Evolutionary conservation across 352 stramenopile species (phyloP).

Genomic region (Globisporangium solare): DNA sequence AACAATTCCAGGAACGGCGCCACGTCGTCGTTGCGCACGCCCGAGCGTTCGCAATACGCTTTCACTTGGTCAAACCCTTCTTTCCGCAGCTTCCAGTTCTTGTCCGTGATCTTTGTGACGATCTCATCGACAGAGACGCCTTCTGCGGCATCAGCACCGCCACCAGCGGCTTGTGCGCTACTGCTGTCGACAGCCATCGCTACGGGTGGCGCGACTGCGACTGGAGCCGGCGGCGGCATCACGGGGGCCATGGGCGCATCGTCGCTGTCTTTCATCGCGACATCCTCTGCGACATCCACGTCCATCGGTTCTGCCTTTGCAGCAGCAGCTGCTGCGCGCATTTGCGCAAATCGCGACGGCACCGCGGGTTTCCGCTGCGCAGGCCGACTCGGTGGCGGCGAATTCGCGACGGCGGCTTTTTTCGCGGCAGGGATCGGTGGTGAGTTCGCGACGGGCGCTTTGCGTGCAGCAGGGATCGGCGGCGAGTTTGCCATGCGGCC

Average conservation of each 20-base stretch:
- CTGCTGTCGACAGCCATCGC: slow-evolving; percentile 3
- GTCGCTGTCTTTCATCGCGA: slow-evolving; percentile 17
- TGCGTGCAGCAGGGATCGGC: slow-evolving; percentile 14
- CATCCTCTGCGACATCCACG: slow-evolving; percentile 13
- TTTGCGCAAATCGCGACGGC: slow-evolving; percentile 6
- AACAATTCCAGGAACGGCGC: slow-evolving; percentile 56
- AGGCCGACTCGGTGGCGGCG: slow-evolving; percentile 13
- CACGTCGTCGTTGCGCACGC: slow-evolving; percentile 38
- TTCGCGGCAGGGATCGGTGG: slow-evolving; percentile 18
- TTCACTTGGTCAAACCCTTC: slow-evolving; percentile 78
- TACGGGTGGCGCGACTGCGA: slow-evolving; percentile 1
- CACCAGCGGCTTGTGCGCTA: background rate
- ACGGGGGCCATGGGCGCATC: background rate
- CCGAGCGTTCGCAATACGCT: slow-evolving; percentile 43
- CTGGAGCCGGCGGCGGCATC: slow-evolving; percentile 8
- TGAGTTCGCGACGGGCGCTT: slow-evolving; percentile 12
- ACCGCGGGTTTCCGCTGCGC: slow-evolving; percentile 6
- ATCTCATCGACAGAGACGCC: slow-evolving; percentile 43
- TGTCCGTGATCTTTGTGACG: slow-evolving; percentile 60
- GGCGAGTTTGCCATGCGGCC: slow-evolving; percentile 38
- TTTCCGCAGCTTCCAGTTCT: slow-evolving; percentile 87
- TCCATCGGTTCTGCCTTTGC: slow-evolving; percentile 12
- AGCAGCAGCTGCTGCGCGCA: background rate
- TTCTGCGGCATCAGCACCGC: background rate
- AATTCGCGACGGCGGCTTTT: slow-evolving; percentile 9